phyloP scores from a whole-genome alignment of 2,329 filamentous ascomycete species.

The Triangularia setosa region DNA sequence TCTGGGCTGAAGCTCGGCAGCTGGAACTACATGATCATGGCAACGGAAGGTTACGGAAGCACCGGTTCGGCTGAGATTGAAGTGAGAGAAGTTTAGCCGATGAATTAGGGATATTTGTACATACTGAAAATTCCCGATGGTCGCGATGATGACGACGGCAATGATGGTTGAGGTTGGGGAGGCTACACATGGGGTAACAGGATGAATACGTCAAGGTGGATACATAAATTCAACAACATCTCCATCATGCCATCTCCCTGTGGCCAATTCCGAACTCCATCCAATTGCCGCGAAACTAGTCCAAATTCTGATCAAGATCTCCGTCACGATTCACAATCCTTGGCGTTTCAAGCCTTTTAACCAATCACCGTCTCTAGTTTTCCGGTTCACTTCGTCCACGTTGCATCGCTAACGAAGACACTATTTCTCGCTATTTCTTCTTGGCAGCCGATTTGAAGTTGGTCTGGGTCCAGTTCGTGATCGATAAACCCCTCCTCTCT shows the following conservation, averaged over 20 bases:
- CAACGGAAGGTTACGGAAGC: conserved; percentile 44
- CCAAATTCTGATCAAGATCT: not conserved
- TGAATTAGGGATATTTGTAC: not conserved
- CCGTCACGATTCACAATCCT: not conserved
- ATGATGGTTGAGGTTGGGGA: not conserved
- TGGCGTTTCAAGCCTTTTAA: not conserved
- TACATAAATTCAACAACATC: not conserved
- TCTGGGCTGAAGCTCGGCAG: conserved; percentile 43
- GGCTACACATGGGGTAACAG: not conserved
- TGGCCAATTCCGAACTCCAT: not conserved
- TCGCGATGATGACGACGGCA: not conserved
- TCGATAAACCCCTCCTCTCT: not conserved
- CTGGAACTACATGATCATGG: conserved; percentile 51
- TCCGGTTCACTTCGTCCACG: not conserved
- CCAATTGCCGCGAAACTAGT: not conserved
- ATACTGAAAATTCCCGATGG: not conserved
- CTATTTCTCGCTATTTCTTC: not conserved
- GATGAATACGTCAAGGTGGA: not conserved
- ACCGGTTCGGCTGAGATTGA: conserved; percentile 10
- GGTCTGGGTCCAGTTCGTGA: not conserved
- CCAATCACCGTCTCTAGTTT: not conserved
- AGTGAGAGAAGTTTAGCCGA: not conserved
- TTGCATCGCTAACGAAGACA: not conserved
- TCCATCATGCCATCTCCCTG: not conserved
- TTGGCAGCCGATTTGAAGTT: not conserved